Conservation (phyloP, 805 yeast species). For the Ogataea chonburiensis region DNA sequence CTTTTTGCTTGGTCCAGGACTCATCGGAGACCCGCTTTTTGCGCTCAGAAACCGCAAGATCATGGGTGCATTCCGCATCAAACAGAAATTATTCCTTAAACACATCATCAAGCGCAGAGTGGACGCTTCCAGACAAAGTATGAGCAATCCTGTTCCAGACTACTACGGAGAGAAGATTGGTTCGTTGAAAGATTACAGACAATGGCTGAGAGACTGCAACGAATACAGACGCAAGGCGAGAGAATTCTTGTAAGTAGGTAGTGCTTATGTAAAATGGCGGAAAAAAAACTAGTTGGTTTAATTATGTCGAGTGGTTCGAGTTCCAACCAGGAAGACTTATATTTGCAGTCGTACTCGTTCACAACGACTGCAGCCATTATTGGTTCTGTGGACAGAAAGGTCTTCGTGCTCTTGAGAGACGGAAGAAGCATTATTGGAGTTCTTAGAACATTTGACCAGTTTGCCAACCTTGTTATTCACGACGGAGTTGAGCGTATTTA, state of each 20-base stretch:
- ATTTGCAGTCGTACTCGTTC: constrained; percentile 76
- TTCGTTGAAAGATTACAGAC: constrained; percentile 80
- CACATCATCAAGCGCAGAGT: constrained; percentile 79
- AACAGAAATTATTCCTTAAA: constrained; percentile 71
- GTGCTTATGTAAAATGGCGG: constrained; percentile 14
- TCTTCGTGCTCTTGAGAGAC: constrained; percentile 83
- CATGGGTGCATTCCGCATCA: constrained; percentile 49
- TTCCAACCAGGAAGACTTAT: constrained; percentile 46
- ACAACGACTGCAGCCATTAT: constrained; percentile 90
- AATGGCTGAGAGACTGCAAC: constrained; percentile 94
- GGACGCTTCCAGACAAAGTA: constrained; percentile 87
- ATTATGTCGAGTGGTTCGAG: constrained; percentile 22
- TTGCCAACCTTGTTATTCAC: constrained; percentile 88
- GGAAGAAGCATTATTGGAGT: constrained; percentile 88
- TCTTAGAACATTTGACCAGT: constrained; percentile 92
- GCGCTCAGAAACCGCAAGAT: constrained; percentile 47
- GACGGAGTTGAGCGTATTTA: constrained; percentile 86
- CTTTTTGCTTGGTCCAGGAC: constrained; percentile 74
- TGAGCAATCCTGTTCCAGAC: constrained; percentile 96
- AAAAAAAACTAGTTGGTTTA: constrained; percentile 7
- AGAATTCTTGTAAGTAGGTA: constrained; percentile 54
- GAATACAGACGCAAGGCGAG: constrained; percentile 81
- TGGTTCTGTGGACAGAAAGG: constrained; percentile 76
- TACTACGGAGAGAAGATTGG: constrained; percentile 96
- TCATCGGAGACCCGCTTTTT: constrained; percentile 70